Evolutionary conservation across 371 early-diverging fungal species (phyloP), one percentile per base, ranked within the genome.

Genomic region (Actinomortierella ambigua): DNA sequence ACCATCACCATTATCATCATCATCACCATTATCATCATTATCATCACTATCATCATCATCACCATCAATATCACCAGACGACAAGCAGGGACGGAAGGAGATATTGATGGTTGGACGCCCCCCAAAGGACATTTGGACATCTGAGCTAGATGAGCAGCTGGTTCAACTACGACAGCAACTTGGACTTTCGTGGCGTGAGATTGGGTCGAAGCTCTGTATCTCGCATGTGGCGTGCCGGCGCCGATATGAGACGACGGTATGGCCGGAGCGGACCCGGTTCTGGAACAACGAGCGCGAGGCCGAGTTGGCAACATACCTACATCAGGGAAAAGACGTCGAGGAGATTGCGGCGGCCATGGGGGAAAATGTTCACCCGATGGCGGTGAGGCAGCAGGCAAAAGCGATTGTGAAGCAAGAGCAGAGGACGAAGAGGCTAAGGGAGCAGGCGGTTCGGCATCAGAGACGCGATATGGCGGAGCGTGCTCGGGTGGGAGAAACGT

Each of bases 131-230:
- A 15, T 47, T 4, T 56, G 57, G 57, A 47, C 57, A 13, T 29
- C 57, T 2, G 57, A 56, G 28, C 14, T 11, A 3, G 57, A 56
- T 17, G 57, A 56, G 22, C n/a, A 34, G 5, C 15, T 56, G 9
- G 11, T 56, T 22, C 24, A 22, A 34, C 13, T 56, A 34, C 18
- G 27, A 18, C 23, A 28, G 23, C 26, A 23, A 1, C 14, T 47
- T 3, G 34, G 22, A 5, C 18, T 18, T 17, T 46, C 57, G 8
- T 56, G 57, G 57, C 20, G 18, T 5, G 28, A 11, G 22, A 48
- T 56, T 47, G 57, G 34, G 1, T 13, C 43, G 11, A 18, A 18
- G 15, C 17, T 56, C 14, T 23, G 34, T 9, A 28, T 44, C 27
- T 13, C 29, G 2, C 18, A 20, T 15, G 48, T 9, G 17, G n/a